These are phyloP conservation scores for Hypoxylon perforatum DNA, from an alignment of 495 filamentous ascomycete species.

Conservation along the genomic window DNA sequence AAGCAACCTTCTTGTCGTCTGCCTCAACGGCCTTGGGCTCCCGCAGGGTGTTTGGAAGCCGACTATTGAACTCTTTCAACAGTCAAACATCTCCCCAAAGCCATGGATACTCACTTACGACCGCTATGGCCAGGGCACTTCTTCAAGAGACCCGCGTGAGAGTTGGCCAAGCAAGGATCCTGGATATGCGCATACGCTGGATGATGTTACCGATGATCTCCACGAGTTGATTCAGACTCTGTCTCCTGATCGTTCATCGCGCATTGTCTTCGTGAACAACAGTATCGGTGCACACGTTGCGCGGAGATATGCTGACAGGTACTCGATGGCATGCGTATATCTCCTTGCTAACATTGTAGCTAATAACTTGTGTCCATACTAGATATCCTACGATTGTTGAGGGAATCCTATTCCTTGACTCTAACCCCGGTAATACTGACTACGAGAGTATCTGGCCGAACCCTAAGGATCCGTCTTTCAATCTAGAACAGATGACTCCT, in stretches of 20 bases:
- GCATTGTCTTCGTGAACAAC: slow-evolving; percentile 32
- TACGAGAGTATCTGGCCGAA: slow-evolving; percentile 36
- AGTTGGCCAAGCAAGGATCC: slow-evolving; percentile 32
- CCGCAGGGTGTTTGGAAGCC: slow-evolving; percentile 21
- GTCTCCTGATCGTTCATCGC: slow-evolving; percentile 16
- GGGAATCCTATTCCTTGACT: slow-evolving; percentile 29
- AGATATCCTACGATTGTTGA: slow-evolving; percentile 34
- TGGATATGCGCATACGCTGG: slow-evolving; percentile 34
- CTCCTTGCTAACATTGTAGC: neutral
- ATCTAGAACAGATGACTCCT: slow-evolving; percentile 30
- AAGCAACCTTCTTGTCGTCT: slow-evolving; percentile 28
- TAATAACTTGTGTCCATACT: neutral
- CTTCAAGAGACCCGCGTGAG: slow-evolving; percentile 35
- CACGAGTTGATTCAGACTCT: slow-evolving; percentile 31
- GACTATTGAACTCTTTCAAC: slow-evolving; percentile 24
- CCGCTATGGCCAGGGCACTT: slow-evolving; percentile 30
- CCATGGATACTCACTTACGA: slow-evolving; percentile 38
- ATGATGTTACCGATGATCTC: slow-evolving; percentile 36
- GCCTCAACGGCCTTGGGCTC: slow-evolving; percentile 27
- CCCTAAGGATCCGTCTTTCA: slow-evolving; percentile 34
- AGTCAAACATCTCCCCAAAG: slow-evolving; percentile 22
- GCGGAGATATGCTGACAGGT: slow-evolving; percentile 35
- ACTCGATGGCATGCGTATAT: neutral
- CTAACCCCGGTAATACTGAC: slow-evolving; percentile 33
- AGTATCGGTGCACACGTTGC: slow-evolving; percentile 36